phyloP scores from a whole-genome alignment of 805 yeast genomes.

The Nakazawaea sp. region DNA sequence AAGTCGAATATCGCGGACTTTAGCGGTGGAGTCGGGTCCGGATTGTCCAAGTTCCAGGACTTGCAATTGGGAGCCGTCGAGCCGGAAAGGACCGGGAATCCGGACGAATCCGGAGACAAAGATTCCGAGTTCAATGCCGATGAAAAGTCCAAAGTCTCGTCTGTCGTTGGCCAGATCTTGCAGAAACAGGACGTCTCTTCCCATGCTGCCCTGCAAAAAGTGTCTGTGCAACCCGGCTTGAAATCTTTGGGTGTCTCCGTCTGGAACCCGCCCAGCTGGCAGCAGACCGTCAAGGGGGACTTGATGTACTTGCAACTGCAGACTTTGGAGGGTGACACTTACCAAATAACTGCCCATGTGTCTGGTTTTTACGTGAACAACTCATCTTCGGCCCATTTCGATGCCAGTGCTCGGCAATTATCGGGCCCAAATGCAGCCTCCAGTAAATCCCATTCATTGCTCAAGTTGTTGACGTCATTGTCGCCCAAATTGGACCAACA shows the following conservation, averaged over 20 bases:
- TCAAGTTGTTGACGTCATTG: constrained; percentile 51
- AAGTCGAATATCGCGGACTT: constrained; percentile 37
- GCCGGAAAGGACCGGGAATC: constrained; percentile 12
- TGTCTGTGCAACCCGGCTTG: constrained; percentile 42
- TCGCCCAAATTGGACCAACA: constrained; percentile 58
- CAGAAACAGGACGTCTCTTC: constrained; percentile 11
- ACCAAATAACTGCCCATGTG: constrained; percentile 70
- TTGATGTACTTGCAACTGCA: constrained; percentile 66
- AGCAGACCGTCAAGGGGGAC: constrained; percentile 63
- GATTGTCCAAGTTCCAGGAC: constrained; percentile 40
- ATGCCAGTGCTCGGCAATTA: constrained; percentile 44
- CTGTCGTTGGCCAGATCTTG: background rate
- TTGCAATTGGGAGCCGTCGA: constrained; percentile 29
- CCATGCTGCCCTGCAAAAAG: constrained; percentile 25
- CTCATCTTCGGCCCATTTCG: constrained; percentile 61
- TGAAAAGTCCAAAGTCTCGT: constrained; percentile 18
- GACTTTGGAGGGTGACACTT: constrained; percentile 76
- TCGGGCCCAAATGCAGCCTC: constrained; percentile 20
- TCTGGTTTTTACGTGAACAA: constrained; percentile 77
- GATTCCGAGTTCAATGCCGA: constrained; percentile 23
- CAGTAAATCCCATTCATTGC: constrained; percentile 42
- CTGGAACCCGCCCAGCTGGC: constrained; percentile 82
- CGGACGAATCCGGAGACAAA: constrained; percentile 12
- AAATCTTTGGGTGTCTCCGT: constrained; percentile 53
- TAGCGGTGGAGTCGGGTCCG: constrained; percentile 33